Evolutionary conservation across 139 green algal genomes (phyloP).

Genomic region (Medakamo hakoo): DNA sequence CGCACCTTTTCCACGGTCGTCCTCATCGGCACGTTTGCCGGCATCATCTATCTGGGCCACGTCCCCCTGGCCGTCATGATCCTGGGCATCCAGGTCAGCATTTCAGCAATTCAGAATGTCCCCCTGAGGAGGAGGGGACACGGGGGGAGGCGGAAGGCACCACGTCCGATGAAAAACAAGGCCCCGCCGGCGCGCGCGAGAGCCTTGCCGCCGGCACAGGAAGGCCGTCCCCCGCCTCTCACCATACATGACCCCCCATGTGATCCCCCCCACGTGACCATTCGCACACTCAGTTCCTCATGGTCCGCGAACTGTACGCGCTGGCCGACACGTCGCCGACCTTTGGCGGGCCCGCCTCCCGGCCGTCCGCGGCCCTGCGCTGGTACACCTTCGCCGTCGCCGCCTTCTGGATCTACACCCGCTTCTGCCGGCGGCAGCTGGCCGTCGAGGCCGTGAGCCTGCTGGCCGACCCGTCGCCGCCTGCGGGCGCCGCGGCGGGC

Average conservation of each 20-base stretch:
- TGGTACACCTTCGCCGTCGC: slow-evolving; percentile 87
- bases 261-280: not conserved
- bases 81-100: slow-evolving; percentile 50
- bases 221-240: too few species aligned
- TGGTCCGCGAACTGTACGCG: slow-evolving; percentile 65
- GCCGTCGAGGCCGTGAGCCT: too few species aligned
- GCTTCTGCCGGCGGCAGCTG: too few species aligned
- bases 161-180: too few species aligned
- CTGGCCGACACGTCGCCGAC: too few species aligned
- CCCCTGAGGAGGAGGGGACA: too few species aligned
- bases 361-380: slow-evolving; percentile 46
- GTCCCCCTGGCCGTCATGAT: slow-evolving; percentile 70
- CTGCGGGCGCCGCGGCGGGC: too few species aligned
- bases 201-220: too few species aligned
- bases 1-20: slow-evolving; percentile 52
- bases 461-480: not conserved
- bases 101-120: too few species aligned
- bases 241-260: not conserved
- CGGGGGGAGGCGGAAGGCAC: too few species aligned
- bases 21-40: slow-evolving; percentile 53
- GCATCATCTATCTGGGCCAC: slow-evolving; percentile 58
- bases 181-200: too few species aligned
- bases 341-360: too few species aligned
- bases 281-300: slow-evolving; percentile 33
- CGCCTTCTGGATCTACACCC: slow-evolving; percentile 79